Conservation (phyloP, 2,329 filamentous ascomycete species). For the Beauveria australis region DNA sequence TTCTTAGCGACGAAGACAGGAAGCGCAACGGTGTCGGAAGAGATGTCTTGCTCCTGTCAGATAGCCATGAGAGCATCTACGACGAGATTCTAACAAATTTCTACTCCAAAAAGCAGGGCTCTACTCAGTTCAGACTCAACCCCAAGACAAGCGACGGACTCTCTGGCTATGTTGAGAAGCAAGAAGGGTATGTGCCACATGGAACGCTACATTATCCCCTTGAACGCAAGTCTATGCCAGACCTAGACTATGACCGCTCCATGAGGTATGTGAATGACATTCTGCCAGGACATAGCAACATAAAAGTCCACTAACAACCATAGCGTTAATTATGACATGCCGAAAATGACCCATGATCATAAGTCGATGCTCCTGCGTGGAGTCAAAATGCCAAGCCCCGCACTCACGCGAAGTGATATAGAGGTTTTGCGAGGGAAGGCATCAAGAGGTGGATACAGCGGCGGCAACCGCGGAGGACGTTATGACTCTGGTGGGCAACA, state of each 20-base stretch:
- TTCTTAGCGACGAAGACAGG: constrained; percentile 67
- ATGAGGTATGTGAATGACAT: constrained; percentile 57
- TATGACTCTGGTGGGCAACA: constrained; percentile 6
- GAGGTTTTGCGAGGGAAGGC: constrained; percentile 62
- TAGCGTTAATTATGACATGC: constrained; percentile 82
- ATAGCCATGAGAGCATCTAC: constrained; percentile 70
- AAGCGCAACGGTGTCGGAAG: constrained; percentile 71
- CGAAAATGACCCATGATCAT: constrained; percentile 62
- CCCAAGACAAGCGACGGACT: constrained; percentile 68
- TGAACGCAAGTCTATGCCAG: constrained; percentile 60
- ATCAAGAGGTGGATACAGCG: constrained; percentile 51
- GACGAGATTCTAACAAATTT: constrained; percentile 77
- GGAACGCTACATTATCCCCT: constrained; percentile 73
- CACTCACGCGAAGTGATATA: constrained; percentile 67
- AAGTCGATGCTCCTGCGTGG: constrained; percentile 93
- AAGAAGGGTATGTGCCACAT: constrained; percentile 77
- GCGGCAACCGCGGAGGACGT: constrained; percentile 41
- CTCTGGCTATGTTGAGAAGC: constrained; percentile 71
- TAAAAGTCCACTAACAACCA: constrained; percentile 21
- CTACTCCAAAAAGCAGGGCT: constrained; percentile 80
- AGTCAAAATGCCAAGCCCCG: constrained; percentile 62
- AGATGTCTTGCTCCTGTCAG: constrained; percentile 78
- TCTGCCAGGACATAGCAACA: background rate
- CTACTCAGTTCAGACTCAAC: constrained; percentile 62
- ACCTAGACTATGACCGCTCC: constrained; percentile 77